phyloP scores from a whole-genome alignment of 495 filamentous ascomycete species.

The Ramalina intermedia region DNA sequence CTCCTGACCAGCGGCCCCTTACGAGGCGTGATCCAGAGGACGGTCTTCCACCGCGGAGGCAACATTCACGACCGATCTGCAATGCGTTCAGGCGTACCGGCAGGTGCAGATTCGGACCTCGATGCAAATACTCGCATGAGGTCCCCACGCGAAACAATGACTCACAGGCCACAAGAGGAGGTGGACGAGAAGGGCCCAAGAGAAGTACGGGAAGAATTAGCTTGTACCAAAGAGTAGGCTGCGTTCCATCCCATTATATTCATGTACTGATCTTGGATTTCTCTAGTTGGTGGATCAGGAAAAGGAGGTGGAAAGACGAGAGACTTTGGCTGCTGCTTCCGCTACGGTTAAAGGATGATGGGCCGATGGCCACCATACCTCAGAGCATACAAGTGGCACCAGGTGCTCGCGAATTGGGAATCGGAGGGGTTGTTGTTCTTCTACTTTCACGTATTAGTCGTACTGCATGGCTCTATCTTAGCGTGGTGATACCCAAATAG shows the following conservation, averaged over 20 bases:
- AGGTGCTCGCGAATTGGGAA: no score
- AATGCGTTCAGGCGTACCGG: background rate
- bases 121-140: background rate
- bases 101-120: background rate
- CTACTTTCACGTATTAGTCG: no score
- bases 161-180: background rate
- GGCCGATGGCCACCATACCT: no score
- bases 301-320: constrained; percentile 29
- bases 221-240: constrained; percentile 5
- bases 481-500: no score
- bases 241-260: background rate
- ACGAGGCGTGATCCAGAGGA: background rate
- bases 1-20: background rate
- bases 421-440: no score
- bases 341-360: no score
- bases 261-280: constrained; percentile 8
- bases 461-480: no score
- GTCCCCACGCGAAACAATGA: background rate
- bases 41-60: background rate
- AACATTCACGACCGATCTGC: background rate
- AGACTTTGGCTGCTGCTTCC: constrained; percentile 19
- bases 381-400: no score
- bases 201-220: constrained; percentile 3
- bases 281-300: constrained; percentile 32
- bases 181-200: background rate